These are phyloP conservation scores for Mitragyna speciosa DNA, from an alignment of 257 asterid species.

Conservation along the genomic window DNA sequence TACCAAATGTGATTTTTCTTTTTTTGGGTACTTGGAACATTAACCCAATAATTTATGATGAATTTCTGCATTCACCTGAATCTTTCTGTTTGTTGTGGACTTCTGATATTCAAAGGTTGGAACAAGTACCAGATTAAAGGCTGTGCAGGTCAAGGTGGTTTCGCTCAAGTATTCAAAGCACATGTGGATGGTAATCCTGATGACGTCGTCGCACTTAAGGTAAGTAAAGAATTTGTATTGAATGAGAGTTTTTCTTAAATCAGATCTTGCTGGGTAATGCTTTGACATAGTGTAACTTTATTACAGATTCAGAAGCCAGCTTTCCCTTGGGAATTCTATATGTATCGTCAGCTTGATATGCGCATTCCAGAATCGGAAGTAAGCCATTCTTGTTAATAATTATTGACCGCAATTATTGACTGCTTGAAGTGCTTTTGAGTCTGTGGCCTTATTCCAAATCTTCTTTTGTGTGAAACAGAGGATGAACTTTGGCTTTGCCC, in stretches of 20 bases:
- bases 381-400: slow-evolving; percentile 23
- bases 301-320: slow-evolving; percentile 96
- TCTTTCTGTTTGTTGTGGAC: slow-evolving; percentile 11
- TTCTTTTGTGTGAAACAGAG: slow-evolving; percentile 52
- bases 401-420: slow-evolving; percentile 11
- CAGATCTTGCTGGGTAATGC: slow-evolving; percentile 14
- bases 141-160: slow-evolving; percentile 98
- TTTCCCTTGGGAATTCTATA: slow-evolving; percentile 97
- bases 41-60: neutral
- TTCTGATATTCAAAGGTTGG: slow-evolving; percentile 56
- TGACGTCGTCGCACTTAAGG: slow-evolving; percentile 89
- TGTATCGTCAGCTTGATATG: slow-evolving; percentile 85
- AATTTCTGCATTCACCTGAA: neutral
- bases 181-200: slow-evolving; percentile 66
- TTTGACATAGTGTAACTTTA: slow-evolving; percentile 12
- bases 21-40: neutral
- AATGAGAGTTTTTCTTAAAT: slow-evolving; percentile 21
- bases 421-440: slow-evolving; percentile 14
- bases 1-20: neutral
- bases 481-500: slow-evolving; percentile 79
- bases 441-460: slow-evolving; percentile 23
- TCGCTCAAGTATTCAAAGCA: slow-evolving; percentile 96
- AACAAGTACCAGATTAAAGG: slow-evolving; percentile 92
- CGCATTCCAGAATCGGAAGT: slow-evolving; percentile 82
- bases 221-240: slow-evolving; percentile 20